phyloP scores from a whole-genome alignment of 805 yeast species.

The Starmerella cellae region DNA sequence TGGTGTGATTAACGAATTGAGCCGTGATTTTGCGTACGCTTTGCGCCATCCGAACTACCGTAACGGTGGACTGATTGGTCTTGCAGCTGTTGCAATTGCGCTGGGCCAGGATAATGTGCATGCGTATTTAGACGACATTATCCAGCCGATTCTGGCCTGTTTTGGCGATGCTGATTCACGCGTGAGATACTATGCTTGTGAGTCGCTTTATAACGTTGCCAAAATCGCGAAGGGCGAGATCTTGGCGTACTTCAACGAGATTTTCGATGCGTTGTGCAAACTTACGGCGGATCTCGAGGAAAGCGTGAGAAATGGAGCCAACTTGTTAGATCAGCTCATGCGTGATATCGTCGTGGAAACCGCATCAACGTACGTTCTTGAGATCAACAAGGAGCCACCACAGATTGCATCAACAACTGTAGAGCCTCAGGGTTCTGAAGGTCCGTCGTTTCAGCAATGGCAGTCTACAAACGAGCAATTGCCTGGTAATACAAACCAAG shows the following conservation, averaged over 20 bases:
- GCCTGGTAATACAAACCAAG: background rate
- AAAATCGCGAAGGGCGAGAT: slow-evolving; percentile 95
- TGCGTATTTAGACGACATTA: slow-evolving; percentile 63
- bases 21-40: slow-evolving; percentile 67
- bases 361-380: slow-evolving; percentile 74
- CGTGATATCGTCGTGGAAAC: slow-evolving; percentile 93
- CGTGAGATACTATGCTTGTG: slow-evolving; percentile 94
- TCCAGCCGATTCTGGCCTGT: slow-evolving; percentile 88
- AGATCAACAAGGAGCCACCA: slow-evolving; percentile 39
- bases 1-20: slow-evolving; percentile 54
- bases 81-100: slow-evolving; percentile 93
- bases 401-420: slow-evolving; percentile 45
- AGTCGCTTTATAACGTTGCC: slow-evolving; percentile 85
- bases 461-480: background rate
- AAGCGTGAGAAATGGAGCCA: slow-evolving; percentile 91
- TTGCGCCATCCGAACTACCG: slow-evolving; percentile 76
- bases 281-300: slow-evolving; percentile 82
- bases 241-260: slow-evolving; percentile 78
- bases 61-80: slow-evolving; percentile 89
- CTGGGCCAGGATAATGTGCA: slow-evolving; percentile 75
- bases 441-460: slow-evolving; percentile 8
- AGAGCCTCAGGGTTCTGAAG: slow-evolving; percentile 18
- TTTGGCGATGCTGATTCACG: slow-evolving; percentile 96
- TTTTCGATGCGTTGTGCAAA: slow-evolving; percentile 82
- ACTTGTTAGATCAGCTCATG: slow-evolving; percentile 72